Conservation (phyloP, 2,329 filamentous ascomycete species). For the Pseudophaeomoniella oleicola region DNA sequence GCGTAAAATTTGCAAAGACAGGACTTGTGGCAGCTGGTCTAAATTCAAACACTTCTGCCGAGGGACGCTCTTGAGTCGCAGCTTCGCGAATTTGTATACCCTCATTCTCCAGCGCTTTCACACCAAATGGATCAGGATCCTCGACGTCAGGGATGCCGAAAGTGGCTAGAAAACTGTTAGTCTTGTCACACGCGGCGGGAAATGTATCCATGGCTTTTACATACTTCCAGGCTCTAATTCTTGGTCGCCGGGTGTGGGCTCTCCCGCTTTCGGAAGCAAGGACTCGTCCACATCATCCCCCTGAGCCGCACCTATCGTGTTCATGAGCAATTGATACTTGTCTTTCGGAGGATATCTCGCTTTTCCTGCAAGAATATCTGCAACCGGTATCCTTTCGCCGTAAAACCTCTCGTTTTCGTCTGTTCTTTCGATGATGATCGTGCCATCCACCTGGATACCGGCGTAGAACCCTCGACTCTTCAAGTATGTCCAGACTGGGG, state of each 20-base stretch:
- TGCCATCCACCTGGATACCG: conserved; percentile 75
- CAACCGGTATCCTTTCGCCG: conserved; percentile 46
- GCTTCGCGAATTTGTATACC: conserved; percentile 83
- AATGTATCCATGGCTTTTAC: conserved; percentile 27
- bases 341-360: conserved; percentile 37
- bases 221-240: conserved; percentile 37
- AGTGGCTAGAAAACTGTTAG: conserved; percentile 16
- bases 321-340: conserved; percentile 49
- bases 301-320: conserved; percentile 79
- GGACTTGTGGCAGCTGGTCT: conserved; percentile 64
- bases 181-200: conserved; percentile 19
- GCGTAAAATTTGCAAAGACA: conserved; percentile 38
- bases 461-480: conserved; percentile 83
- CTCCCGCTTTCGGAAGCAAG: conserved; percentile 49
- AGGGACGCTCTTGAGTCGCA: conserved; percentile 58
- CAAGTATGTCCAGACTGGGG: conserved; percentile 71
- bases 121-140: conserved; percentile 85
- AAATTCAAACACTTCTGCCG: conserved; percentile 71
- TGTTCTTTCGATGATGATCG: conserved; percentile 69
- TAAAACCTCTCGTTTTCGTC: conserved; percentile 85
- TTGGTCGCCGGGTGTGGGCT: conserved; percentile 64
- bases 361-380: conserved; percentile 49
- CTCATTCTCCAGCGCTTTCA: conserved; percentile 78
- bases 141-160: conserved; percentile 69
- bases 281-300: conserved; percentile 63